These are phyloP conservation scores for Malassezia japonica DNA, from an alignment of 1,284 basidiomycete species.

Conservation along the genomic window DNA sequence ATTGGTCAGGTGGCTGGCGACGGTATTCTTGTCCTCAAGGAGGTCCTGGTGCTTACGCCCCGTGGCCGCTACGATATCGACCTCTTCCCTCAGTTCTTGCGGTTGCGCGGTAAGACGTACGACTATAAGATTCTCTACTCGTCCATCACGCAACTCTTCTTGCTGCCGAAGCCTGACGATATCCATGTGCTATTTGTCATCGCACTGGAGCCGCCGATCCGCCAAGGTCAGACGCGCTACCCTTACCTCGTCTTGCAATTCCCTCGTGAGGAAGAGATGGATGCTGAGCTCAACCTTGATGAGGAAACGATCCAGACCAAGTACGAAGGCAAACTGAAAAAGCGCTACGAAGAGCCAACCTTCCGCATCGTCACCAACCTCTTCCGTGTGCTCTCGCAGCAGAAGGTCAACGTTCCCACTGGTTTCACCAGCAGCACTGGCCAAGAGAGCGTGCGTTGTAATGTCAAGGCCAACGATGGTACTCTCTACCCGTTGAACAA, in stretches of 20 bases:
- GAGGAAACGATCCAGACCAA: slow-evolving; percentile 54
- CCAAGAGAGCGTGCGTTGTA: slow-evolving; percentile 69
- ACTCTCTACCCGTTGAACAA: slow-evolving; percentile 97
- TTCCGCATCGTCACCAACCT: slow-evolving; percentile 92
- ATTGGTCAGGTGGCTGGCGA: slow-evolving; percentile 86
- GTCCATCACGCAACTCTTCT: slow-evolving; percentile 79
- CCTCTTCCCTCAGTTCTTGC: slow-evolving; percentile 88
- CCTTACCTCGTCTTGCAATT: slow-evolving; percentile 98
- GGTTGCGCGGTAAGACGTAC: slow-evolving; percentile 92
- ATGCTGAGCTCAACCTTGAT: slow-evolving; percentile 83
- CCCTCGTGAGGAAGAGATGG: slow-evolving; percentile 89
- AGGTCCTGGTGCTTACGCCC: slow-evolving; percentile 91
- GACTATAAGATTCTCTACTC: slow-evolving; percentile 95
- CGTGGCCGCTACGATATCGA: slow-evolving; percentile 92
- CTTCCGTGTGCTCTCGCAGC: slow-evolving; percentile 79
- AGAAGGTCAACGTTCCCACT: slow-evolving; percentile 67
- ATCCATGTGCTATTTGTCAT: slow-evolving; percentile 78
- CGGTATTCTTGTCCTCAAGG: slow-evolving; percentile 87
- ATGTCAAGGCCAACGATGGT: slow-evolving; percentile 92
- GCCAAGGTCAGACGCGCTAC: slow-evolving; percentile 96
- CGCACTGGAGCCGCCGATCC: slow-evolving; percentile 65
- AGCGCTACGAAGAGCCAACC: slow-evolving; percentile 82
- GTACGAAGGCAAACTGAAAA: slow-evolving; percentile 70
- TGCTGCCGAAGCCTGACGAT: slow-evolving; percentile 86
- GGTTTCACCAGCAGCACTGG: slow-evolving; percentile 51